Conservation (phyloP, 805 yeast genomes). For the Geotrichum ghanense region DNA sequence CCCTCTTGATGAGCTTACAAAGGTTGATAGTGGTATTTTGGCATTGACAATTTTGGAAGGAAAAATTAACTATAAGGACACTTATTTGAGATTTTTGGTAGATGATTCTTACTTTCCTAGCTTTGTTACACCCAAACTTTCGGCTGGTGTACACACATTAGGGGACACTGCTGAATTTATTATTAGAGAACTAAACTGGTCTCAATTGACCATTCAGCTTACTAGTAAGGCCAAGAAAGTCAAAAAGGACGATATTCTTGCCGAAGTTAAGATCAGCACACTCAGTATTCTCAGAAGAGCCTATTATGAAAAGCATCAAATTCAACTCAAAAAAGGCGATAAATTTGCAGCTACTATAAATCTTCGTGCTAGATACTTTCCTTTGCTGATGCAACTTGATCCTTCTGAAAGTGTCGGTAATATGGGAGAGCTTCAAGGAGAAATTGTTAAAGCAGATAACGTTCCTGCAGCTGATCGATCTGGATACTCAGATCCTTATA, state of each 20-base stretch:
- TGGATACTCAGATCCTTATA: conserved; percentile 91
- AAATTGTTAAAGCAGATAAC: conserved; percentile 50
- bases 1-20: conserved; percentile 31
- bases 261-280: conserved; percentile 58
- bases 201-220: conserved; percentile 51
- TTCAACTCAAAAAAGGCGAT: conserved; percentile 39
- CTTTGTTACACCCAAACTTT: conserved; percentile 42
- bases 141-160: conserved; percentile 23
- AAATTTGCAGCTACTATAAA: conserved; percentile 20
- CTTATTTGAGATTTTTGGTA: conserved; percentile 62
- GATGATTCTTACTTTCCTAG: conserved; percentile 65
- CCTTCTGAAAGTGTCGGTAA: conserved; percentile 64
- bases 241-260: conserved; percentile 44
- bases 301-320: conserved; percentile 45
- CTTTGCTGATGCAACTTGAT: conserved; percentile 52
- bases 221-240: conserved; percentile 36
- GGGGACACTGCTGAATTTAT: conserved; percentile 62
- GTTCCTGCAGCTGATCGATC: conserved; percentile 80
- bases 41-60: conserved; percentile 57
- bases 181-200: conserved; percentile 68
- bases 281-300: conserved; percentile 50
- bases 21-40: conserved; percentile 64
- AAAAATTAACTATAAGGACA: conserved; percentile 39
- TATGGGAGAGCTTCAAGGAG: conserved; percentile 57
- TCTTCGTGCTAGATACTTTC: conserved; percentile 51